Evolutionary conservation across 2,329 filamentous ascomycete species (phyloP).

Genomic region (Bipolaris sorokiniana): DNA sequence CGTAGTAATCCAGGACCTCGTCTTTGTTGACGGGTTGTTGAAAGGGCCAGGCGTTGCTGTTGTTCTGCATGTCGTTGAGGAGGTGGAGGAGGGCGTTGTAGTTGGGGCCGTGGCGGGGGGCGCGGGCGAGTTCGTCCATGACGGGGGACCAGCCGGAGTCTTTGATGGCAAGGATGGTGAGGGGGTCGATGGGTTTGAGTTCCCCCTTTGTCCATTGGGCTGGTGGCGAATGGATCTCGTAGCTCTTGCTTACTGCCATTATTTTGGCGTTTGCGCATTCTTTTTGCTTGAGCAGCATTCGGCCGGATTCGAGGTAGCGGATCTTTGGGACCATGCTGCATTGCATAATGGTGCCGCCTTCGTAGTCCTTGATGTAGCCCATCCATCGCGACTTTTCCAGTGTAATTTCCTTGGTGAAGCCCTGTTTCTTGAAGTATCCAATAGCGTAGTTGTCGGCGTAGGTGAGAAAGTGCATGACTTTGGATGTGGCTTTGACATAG

Average conservation of each 20-base stretch:
- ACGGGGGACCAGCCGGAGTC: conserved; percentile 94
- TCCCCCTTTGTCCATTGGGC: conserved; percentile 79
- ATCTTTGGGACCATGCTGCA: conserved; percentile 96
- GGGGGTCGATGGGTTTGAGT: conserved; percentile 75
- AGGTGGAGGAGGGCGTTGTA: conserved; percentile 93
- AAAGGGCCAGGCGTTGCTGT: conserved; percentile 93
- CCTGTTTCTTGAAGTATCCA: conserved; percentile 98
- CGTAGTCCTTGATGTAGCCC: conserved; percentile 99
- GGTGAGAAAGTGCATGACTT: conserved; percentile 98
- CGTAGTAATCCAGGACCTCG: conserved; percentile 98
- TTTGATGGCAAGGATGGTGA: conserved; percentile 84
- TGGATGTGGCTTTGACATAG: conserved; percentile 95
- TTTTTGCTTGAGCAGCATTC: conserved; percentile 97
- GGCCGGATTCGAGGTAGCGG: conserved; percentile 88
- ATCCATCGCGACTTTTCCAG: conserved; percentile 92
- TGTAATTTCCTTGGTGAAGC: conserved; percentile 98
- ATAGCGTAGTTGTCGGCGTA: conserved; percentile 99
- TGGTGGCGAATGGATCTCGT: conserved; percentile 84
- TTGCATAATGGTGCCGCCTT: conserved; percentile 99
- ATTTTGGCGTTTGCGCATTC: conserved; percentile 96
- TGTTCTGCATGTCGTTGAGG: conserved; percentile 94
- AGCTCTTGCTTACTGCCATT: conserved; percentile 84
- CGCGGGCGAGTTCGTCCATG: conserved; percentile 95
- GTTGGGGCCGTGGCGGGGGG: conserved; percentile 93
- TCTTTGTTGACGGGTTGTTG: conserved; percentile 91